Evolutionary conservation across 192 early-diverging fungal genomes (phyloP).

Genomic region (Physocladia obscura): DNA sequence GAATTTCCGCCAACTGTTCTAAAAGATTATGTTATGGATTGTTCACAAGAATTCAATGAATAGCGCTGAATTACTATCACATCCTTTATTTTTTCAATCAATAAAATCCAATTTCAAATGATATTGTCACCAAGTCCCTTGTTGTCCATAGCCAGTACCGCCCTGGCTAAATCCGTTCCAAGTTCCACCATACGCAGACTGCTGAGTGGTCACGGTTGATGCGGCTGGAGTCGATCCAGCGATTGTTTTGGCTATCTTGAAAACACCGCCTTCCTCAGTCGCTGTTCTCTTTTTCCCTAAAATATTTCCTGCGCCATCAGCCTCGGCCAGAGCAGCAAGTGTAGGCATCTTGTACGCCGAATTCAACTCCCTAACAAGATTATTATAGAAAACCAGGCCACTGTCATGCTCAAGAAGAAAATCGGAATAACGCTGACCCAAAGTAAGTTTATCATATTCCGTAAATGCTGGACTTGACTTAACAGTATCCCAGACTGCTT

Average conservation of each 20-base stretch:
- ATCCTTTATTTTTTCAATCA: too few species aligned
- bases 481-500: slow-evolving; percentile 51
- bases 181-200: too few species aligned
- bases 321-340: neutral
- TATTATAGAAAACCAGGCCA: slow-evolving; percentile 30
- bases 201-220: too few species aligned
- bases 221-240: too few species aligned
- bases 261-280: neutral
- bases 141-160: too few species aligned
- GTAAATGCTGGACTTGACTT: slow-evolving; percentile 42
- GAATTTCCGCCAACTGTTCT: too few species aligned
- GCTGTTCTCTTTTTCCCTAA: neutral
- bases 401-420: slow-evolving; percentile 55
- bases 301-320: neutral
- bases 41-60: too few species aligned
- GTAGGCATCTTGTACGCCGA: slow-evolving; percentile 13
- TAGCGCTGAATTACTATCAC: too few species aligned
- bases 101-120: too few species aligned
- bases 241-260: neutral
- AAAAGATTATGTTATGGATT: too few species aligned
- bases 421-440: slow-evolving; percentile 57
- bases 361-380: neutral
- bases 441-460: slow-evolving; percentile 55
- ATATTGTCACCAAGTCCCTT: too few species aligned
- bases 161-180: too few species aligned